Conservation (phyloP, 78 protist genomes). For the Blattamonas nauphoetae region DNA sequence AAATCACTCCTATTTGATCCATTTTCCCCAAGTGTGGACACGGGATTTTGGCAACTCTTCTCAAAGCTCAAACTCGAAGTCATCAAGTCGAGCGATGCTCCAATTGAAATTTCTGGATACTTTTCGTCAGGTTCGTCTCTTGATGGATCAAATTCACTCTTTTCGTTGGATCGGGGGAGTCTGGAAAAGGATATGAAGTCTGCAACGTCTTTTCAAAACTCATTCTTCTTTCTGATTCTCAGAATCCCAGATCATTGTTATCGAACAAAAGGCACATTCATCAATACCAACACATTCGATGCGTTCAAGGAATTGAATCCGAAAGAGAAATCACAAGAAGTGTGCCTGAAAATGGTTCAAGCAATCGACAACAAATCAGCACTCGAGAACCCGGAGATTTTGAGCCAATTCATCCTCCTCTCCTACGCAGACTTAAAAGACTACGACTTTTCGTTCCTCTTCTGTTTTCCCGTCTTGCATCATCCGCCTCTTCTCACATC, state of each 20-base stretch:
- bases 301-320: constrained; percentile 21
- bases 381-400: constrained; percentile 29
- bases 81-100: background rate
- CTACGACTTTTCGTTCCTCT: constrained; percentile 62
- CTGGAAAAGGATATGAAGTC: too few species aligned
- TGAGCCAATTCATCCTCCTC: constrained; percentile 47
- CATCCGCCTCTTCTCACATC: background rate
- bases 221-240: background rate
- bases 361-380: constrained; percentile 52
- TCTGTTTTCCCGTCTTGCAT: constrained; percentile 67
- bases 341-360: background rate
- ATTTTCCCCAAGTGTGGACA: background rate
- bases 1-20: background rate
- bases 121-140: background rate
- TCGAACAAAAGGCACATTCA: constrained; percentile 10
- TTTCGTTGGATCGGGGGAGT: background rate
- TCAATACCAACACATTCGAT: constrained; percentile 34
- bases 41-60: background rate
- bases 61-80: background rate
- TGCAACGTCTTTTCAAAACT: too few species aligned
- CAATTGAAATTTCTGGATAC: background rate
- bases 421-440: constrained; percentile 73
- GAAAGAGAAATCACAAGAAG: background rate
- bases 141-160: background rate
- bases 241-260: background rate